A percentile compares a stretch with the other conserved stretches of the same genome.
Evolutionary conservation across 306 rosid species (phyloP).

Genomic region (Prunus campanulata): DNA sequence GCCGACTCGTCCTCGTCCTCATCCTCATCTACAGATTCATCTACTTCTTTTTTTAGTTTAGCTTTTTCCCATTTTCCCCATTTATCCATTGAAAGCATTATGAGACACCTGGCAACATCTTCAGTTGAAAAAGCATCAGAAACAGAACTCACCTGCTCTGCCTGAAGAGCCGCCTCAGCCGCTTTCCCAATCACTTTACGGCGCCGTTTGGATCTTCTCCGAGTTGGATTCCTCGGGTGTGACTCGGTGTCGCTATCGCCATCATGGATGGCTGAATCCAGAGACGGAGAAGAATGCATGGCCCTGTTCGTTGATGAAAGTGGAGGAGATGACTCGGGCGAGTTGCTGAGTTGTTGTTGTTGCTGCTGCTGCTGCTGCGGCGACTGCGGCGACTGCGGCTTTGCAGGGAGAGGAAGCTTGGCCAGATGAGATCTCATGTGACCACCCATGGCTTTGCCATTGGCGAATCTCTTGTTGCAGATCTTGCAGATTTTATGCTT

Average conservation of each 20-base stretch:
- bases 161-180: neutral
- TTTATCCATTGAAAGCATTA: conserved; percentile 39
- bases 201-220: conserved; percentile 43
- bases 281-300: conserved; percentile 4
- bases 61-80: conserved; percentile 20
- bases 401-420: conserved; percentile 40
- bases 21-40: neutral
- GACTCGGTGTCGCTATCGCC: conserved; percentile 20
- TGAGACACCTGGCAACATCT: conserved; percentile 45
- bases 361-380: neutral
- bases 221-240: conserved; percentile 20
- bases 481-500: conserved; percentile 40
- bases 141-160: conserved; percentile 16
- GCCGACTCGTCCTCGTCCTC: neutral
- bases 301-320: conserved; percentile 7
- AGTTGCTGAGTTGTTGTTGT: neutral
- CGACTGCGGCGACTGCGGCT: neutral
- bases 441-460: conserved; percentile 68
- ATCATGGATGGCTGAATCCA: neutral
- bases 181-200: conserved; percentile 8
- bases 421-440: conserved; percentile 71
- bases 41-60: neutral
- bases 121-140: conserved; percentile 14
- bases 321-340: conserved; percentile 11
- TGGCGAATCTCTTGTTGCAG: conserved; percentile 45